Conservation (phyloP, 345 rosid genomes). For the Arabis hirsuta region DNA sequence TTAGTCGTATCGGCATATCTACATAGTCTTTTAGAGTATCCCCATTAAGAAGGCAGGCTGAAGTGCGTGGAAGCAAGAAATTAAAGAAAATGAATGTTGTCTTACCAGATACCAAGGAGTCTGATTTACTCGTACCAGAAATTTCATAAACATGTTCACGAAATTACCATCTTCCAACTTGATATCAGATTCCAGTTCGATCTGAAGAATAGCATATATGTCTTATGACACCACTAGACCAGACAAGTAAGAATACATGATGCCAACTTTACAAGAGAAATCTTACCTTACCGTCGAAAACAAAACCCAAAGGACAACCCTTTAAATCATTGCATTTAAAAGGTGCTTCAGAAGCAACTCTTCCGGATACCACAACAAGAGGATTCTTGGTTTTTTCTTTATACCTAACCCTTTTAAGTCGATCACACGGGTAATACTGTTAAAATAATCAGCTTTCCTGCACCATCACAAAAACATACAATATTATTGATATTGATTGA, state of each 20-base stretch:
- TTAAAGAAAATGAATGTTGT: background rate
- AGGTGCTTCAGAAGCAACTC: conserved; percentile 15
- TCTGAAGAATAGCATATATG: too few species aligned
- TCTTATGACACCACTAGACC: background rate
- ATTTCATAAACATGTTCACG: background rate
- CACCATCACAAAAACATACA: background rate
- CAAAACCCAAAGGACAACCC: background rate
- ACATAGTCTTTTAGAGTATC: background rate
- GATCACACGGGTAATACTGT: background rate
- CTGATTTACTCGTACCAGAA: too few species aligned
- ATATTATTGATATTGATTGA: background rate
- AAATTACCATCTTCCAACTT: background rate
- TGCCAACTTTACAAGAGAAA: background rate
- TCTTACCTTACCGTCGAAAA: background rate
- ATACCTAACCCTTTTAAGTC: conserved; percentile 8
- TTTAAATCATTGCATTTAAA: background rate
- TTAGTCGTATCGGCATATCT: background rate
- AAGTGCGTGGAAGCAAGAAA: background rate
- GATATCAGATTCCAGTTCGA: background rate
- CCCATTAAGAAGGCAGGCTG: too few species aligned
- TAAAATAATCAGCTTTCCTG: conserved; percentile 7
- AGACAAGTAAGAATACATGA: background rate
- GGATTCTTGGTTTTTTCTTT: background rate
- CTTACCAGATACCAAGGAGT: conserved; percentile 29
- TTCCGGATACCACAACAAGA: conserved; percentile 31